phyloP scores from a whole-genome alignment of 768 basidiomycete species.

The Auricularia auricula-judae region DNA sequence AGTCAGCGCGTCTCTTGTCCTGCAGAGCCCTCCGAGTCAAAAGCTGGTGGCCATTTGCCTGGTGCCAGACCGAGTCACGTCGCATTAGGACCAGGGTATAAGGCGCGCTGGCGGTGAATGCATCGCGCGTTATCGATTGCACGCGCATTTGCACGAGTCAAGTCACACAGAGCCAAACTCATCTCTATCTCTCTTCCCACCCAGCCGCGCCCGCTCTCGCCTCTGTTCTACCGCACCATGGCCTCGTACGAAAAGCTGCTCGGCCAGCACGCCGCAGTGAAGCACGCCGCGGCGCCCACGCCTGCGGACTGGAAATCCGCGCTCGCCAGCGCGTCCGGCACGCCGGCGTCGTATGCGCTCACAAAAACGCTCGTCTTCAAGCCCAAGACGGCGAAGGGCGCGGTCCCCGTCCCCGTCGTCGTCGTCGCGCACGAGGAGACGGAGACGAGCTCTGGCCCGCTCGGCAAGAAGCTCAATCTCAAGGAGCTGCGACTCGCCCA shows the following conservation, averaged over 20 bases:
- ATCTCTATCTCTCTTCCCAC: not conserved
- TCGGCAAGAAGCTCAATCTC: constrained; percentile 70
- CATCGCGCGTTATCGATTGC: not conserved
- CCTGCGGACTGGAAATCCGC: constrained; percentile 71
- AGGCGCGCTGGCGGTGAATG: not conserved
- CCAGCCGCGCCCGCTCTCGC: not conserved
- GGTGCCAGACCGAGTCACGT: not conserved
- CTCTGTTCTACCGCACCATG: not conserved
- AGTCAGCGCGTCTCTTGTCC: too few relatives aligned
- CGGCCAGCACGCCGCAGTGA: constrained; percentile 23
- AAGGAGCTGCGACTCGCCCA: constrained; percentile 83
- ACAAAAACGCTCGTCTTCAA: constrained; percentile 91
- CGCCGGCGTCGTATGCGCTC: constrained; percentile 42
- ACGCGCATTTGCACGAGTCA: not conserved
- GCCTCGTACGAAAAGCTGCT: not conserved
- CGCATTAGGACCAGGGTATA: not conserved
- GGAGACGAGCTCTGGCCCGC: constrained; percentile 65
- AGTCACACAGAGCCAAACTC: not conserved
- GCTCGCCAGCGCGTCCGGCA: constrained; percentile 42
- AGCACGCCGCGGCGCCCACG: constrained; percentile 54
- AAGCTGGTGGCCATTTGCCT: too few relatives aligned
- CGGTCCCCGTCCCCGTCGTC: constrained; percentile 73
- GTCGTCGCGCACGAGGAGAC: constrained; percentile 78
- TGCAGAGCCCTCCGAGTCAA: too few relatives aligned
- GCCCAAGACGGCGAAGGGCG: constrained; percentile 89